Evolutionary conservation across 768 basidiomycete genomes (phyloP).

Genomic region (Amanita polypyramis): DNA sequence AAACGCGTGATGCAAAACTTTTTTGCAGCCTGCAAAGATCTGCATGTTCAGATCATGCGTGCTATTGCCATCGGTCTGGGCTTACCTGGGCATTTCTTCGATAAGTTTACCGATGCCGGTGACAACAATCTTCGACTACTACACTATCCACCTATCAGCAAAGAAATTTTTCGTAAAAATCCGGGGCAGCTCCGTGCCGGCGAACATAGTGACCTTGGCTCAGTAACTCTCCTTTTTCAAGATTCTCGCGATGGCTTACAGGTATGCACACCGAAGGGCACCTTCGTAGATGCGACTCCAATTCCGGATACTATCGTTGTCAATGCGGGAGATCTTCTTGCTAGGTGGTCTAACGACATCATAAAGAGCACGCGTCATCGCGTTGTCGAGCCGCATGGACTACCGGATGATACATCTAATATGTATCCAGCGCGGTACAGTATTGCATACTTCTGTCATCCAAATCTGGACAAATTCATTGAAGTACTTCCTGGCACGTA

Average conservation of each 20-base stretch:
- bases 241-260: constrained; percentile 59
- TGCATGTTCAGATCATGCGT: constrained; percentile 74
- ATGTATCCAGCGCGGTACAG: constrained; percentile 63
- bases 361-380: constrained; percentile 75
- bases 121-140: constrained; percentile 74
- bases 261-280: constrained; percentile 60
- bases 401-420: constrained; percentile 28
- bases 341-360: constrained; percentile 77
- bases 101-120: constrained; percentile 63
- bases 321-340: constrained; percentile 72
- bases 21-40: constrained; percentile 68
- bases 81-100: constrained; percentile 66
- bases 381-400: constrained; percentile 62
- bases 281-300: constrained; percentile 51
- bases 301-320: constrained; percentile 80
- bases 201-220: constrained; percentile 79
- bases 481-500: background rate
- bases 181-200: constrained; percentile 73
- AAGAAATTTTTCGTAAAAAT: constrained; percentile 38
- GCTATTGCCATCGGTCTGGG: constrained; percentile 74
- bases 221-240: constrained; percentile 73
- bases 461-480: background rate
- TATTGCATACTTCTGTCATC: constrained; percentile 59
- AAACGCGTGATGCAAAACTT: constrained; percentile 67
- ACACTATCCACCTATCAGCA: constrained; percentile 69